Conservation (phyloP, 306 rosid genomes). For the Morella rubra region DNA sequence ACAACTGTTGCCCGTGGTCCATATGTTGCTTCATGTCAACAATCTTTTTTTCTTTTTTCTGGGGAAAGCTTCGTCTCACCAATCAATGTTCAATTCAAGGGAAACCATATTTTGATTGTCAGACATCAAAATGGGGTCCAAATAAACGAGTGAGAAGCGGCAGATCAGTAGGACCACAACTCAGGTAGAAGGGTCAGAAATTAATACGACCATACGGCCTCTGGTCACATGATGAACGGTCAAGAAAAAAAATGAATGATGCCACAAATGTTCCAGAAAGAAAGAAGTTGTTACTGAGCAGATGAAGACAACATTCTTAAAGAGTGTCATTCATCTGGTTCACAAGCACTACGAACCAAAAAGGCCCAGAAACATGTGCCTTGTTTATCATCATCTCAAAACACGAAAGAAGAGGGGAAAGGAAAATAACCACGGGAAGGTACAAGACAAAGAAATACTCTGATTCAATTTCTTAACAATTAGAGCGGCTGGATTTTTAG, state of each 20-base stretch:
- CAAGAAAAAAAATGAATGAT: conserved; percentile 17
- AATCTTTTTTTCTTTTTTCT: no score
- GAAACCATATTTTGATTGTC: conserved; percentile 18
- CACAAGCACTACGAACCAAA: conserved; percentile 7
- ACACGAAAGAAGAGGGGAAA: not conserved
- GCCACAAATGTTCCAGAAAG: conserved; percentile 20
- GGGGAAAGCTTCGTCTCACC: no score
- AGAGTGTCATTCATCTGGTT: conserved; percentile 10
- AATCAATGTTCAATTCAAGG: not conserved
- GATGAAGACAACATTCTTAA: conserved; percentile 22
- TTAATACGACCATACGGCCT: not conserved
- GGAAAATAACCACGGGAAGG: not conserved
- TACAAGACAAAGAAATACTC: not conserved
- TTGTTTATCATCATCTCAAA: not conserved
- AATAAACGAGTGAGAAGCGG: not conserved
- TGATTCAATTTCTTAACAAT: not conserved
- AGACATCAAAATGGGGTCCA: conserved; percentile 22
- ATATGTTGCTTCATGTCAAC: not conserved
- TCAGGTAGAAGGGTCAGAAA: conserved; percentile 5
- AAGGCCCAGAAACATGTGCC: conserved; percentile 18
- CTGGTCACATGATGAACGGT: conserved; percentile 16
- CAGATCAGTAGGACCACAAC: conserved; percentile 20
- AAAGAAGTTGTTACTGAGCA: conserved; percentile 17
- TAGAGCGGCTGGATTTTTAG: no score
- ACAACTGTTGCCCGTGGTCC: conserved; percentile 21